These are phyloP conservation scores for Excoecaria cochinchinensis DNA, from an alignment of 345 rosid genomes.

Conservation along the genomic window DNA sequence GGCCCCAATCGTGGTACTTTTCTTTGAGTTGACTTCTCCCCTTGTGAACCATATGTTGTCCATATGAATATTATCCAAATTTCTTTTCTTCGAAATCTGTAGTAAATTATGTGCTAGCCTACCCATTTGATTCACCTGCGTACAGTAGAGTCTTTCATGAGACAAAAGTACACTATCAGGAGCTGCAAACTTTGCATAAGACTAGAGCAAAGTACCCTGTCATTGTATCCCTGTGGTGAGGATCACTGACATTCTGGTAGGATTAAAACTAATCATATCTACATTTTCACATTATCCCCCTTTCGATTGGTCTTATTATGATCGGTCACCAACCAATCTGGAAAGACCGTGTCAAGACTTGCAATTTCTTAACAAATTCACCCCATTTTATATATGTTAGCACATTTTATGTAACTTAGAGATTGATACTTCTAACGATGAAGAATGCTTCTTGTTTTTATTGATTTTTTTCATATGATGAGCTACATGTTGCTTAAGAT, in stretches of 20 bases:
- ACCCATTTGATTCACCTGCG: neutral
- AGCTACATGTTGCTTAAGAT: neutral
- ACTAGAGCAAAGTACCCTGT: neutral
- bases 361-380: too few species aligned
- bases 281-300: neutral
- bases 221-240: neutral
- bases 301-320: neutral
- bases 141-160: neutral
- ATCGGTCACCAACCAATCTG: neutral
- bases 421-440: neutral
- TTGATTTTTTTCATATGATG: neutral
- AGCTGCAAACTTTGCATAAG: neutral
- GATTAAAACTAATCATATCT: neutral
- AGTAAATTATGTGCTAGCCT: neutral
- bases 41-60: neutral
- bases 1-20: constrained; percentile 10
- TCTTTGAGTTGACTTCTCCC: constrained; percentile 7
- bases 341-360: neutral
- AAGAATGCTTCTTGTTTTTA: neutral
- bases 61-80: neutral
- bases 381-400: too few species aligned
- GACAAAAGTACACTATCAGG: neutral
- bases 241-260: neutral
- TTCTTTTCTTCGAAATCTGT: neutral
- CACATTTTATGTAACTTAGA: neutral